A percentile compares a stretch with the other conserved stretches of the same genome.
Evolutionary conservation across 176 grass and related monocot species (phyloP).

Genomic region (Hyparrhenia diplandra): DNA sequence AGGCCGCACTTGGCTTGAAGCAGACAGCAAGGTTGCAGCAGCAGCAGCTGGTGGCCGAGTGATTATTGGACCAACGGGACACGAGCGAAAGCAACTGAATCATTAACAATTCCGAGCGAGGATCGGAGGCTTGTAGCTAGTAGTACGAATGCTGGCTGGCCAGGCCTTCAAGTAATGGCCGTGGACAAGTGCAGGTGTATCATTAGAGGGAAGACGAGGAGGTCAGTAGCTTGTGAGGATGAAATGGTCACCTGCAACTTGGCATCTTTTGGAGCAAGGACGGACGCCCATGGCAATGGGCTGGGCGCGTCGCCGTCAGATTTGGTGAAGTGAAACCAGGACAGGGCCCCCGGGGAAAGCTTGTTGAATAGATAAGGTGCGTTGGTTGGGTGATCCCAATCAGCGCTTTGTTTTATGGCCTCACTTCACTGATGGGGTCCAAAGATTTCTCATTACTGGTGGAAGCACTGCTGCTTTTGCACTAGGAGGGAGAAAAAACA

Average conservation of each 20-base stretch:
- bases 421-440: conserved; percentile 23
- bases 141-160: not conserved
- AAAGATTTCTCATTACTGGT: conserved; percentile 5
- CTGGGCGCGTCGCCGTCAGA: conserved; percentile 28
- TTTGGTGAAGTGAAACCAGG: conserved; percentile 49
- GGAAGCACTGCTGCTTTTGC: conserved; percentile 20
- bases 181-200: conserved; percentile 16
- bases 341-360: conserved; percentile 22
- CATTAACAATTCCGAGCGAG: conserved; percentile 40
- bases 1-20: conserved; percentile 8
- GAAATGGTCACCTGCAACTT: conserved; percentile 32
- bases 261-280: not conserved
- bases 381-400: conserved; percentile 70
- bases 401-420: conserved; percentile 46
- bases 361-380: conserved; percentile 49
- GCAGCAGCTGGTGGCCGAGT: not conserved
- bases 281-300: not conserved
- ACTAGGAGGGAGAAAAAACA: not conserved
- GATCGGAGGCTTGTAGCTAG: conserved; percentile 1
- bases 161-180: not conserved
- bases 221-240: conserved; percentile 23
- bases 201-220: conserved; percentile 7
- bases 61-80: conserved; percentile 32
- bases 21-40: conserved; percentile 7
- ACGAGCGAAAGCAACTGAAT: conserved; percentile 19